Base-by-base conservation (phyloP, 2,329 filamentous ascomycete species). In the Paracamarosporium sp. region DNA sequence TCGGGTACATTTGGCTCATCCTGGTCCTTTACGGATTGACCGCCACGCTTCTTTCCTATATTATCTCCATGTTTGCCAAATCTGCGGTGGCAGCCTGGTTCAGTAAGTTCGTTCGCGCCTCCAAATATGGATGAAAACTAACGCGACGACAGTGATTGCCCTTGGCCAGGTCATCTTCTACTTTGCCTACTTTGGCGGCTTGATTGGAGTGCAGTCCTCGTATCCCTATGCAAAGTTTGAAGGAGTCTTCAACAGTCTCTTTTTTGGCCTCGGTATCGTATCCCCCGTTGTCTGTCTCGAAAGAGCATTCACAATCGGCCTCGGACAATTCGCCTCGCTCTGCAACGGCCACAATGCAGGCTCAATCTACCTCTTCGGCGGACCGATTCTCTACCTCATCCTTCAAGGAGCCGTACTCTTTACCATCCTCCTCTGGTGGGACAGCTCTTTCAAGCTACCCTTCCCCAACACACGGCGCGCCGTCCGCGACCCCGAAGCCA, bases 371-470 rank as follows among this genome's bases (percentile, higher is more conserved):
- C 84, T 89, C 38, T 97, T 91, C 66, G 93, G 93, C 27, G 91
- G 90, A 0, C 91, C 92, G 0, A 93, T 96, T 35, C 74, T 94
- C 0, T 97, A 95, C 73, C 83, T 97, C 3, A 82, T 92, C 47
- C 43, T 92, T 0, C 93, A 97, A 71, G 86, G 85, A 0, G 67
- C 90, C 22, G 55, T 91, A 28, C 80, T 94, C 1, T 92, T 95
- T 61, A 79, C 81, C 0, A 75, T 93, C 15, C 81, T 97, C 0
- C 80, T 97, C n/a, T 67, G 63, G 61, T 68, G 62, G 60, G 66
- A 65, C 31, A 56, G 56, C 6, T 69, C 72, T 17, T 73, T 75
- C 53, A 79, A 77, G 41, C 91, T 0, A 87, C 86, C 7, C 28
- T 60, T 71, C 36, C 74, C 80, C 52, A 63, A 65, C 8, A 79